phyloP scores from a whole-genome alignment of 164 flowering plant genomes.

The Piper betle region DNA sequence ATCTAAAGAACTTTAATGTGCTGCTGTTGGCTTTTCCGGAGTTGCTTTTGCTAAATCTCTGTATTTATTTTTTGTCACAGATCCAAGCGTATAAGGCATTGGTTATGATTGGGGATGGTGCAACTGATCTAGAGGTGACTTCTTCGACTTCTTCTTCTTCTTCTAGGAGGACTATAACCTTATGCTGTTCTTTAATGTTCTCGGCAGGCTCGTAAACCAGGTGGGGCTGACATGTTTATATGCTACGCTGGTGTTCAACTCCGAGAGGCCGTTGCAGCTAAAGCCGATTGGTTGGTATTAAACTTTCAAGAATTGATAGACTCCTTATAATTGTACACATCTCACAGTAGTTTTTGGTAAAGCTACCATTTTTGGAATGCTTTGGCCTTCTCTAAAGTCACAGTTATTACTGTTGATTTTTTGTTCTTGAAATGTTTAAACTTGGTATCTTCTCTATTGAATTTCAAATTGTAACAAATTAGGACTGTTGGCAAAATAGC shows the following conservation, averaged over 20 bases:
- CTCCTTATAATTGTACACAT: constrained; percentile 44
- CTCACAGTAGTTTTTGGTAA: too few species aligned
- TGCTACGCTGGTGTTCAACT: constrained; percentile 89
- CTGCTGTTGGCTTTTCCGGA: background rate
- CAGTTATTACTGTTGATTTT: too few species aligned
- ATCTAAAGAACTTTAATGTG: background rate
- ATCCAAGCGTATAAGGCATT: constrained; percentile 53
- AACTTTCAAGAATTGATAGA: constrained; percentile 57
- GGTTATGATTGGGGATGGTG: constrained; percentile 98
- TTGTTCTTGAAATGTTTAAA: too few species aligned
- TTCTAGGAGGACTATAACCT: too few species aligned
- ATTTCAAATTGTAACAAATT: too few species aligned
- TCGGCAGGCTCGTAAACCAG: too few species aligned
- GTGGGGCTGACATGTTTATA: constrained; percentile 85
- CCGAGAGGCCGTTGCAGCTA: constrained; percentile 73
- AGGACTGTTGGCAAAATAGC: too few species aligned
- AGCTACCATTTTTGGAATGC: too few species aligned
- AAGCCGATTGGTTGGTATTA: too few species aligned
- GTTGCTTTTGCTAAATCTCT: background rate
- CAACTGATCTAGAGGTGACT: constrained; percentile 90
- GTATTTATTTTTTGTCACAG: constrained; percentile 32
- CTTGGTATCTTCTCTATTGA: too few species aligned
- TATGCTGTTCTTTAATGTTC: too few species aligned
- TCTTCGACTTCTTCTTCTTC: background rate
- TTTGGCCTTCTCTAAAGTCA: too few species aligned